These are phyloP conservation scores for Peniophora sp. DNA, from an alignment of 1,284 basidiomycete genomes.

Conservation along the genomic window DNA sequence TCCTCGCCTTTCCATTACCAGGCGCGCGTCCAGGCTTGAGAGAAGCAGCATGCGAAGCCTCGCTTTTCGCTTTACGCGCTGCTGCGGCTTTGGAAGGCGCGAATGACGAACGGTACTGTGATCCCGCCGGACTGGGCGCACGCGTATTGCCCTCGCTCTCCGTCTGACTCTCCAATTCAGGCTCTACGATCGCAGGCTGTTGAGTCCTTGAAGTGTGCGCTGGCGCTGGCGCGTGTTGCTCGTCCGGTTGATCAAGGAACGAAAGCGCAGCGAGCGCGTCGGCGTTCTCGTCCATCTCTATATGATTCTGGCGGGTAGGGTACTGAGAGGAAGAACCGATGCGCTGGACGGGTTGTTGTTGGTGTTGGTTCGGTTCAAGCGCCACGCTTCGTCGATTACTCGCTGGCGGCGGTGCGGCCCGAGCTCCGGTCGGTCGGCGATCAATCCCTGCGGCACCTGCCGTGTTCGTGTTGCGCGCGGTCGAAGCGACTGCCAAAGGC, in stretches of 20 bases:
- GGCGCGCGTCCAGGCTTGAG: conserved; percentile 67
- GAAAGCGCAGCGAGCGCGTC: conserved; percentile 73
- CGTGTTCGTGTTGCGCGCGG: background rate
- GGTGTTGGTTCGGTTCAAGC: background rate
- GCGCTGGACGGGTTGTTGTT: no score
- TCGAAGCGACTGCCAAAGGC: no score
- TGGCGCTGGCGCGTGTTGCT: conserved; percentile 20
- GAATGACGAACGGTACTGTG: conserved; percentile 71
- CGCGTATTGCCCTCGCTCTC: conserved; percentile 7
- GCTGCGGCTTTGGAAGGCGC: conserved; percentile 75
- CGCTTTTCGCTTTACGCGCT: conserved; percentile 74
- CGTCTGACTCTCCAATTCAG: conserved; percentile 20
- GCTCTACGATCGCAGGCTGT: conserved; percentile 18
- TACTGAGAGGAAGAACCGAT: no score
- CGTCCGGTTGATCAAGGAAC: conserved; percentile 53
- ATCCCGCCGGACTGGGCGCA: background rate
- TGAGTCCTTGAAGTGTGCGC: conserved; percentile 15
- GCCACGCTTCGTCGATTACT: conserved; percentile 7
- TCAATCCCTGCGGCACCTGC: conserved; percentile 30
- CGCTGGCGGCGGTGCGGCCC: conserved; percentile 48
- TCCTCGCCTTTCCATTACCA: conserved; percentile 39
- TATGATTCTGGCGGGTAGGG: conserved; percentile 4
- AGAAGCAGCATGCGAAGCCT: conserved; percentile 73
- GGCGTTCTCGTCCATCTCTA: conserved; percentile 31
- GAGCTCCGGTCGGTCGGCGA: conserved; percentile 70